Evolutionary conservation across 169 alveolate genomes (phyloP), one percentile per base, ranked within the genome.

Genomic region (Babesia sp.): DNA sequence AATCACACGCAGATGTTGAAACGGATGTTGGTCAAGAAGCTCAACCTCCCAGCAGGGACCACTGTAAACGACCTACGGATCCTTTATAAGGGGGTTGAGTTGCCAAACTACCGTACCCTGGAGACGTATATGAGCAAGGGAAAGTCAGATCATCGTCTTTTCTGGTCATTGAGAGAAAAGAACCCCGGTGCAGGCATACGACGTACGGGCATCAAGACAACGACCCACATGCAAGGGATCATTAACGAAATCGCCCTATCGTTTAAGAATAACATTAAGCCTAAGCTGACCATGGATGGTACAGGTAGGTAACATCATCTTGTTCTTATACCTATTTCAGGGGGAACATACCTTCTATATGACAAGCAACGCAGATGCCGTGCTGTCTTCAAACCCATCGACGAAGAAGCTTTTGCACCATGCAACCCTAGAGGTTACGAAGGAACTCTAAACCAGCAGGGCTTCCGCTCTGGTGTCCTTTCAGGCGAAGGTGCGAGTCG

Each of bases 341-440:
- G 98, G 22, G 99, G 99, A 16, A 95, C 99, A 18, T 98, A 98
- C 79, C 82, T 94, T 51, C 78, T 98, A 89, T 93, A 93, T 81
- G 91, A 94, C 80, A 90, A 89, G 46, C 83, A 87, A 48, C 94
- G 95, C 67, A 92, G 90, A 55, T 93, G 90, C 3, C 90, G 94
- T 39, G 99, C 98, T 3, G 93, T 98, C 66, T 98, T 98, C 85
- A 98, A 98, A 71, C 99, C 99, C 14, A 59, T 93, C 55, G 99
- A 98, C 90, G 99, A 98, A 80, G 99, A 98, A 84, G 98, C 99
- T 29, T 97, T 94, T 81, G 97, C 99, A 16, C 99, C 99, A 14
- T 95, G 94, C 84, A 98, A 98, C 74, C 99, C 99, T 16, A 90
- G 98, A 39, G 99, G 99, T 12, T 94, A 96, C 91, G 93, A 89